Evolutionary conservation across 768 basidiomycete species (phyloP).

Genomic region (Mycena venus): DNA sequence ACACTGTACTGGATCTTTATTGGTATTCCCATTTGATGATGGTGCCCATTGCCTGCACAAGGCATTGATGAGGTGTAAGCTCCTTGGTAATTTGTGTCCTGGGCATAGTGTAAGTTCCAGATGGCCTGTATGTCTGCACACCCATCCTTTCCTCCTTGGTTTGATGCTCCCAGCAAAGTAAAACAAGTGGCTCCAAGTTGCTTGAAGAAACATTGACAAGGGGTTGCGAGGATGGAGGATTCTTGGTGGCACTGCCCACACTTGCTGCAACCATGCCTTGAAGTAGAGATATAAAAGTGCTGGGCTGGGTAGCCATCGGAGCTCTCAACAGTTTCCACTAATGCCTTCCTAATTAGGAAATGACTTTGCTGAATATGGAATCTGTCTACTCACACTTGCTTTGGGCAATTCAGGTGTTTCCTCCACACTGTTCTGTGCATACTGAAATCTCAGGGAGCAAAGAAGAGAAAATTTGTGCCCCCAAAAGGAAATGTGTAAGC

Average conservation of each 20-base stretch:
- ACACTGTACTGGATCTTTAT: neutral
- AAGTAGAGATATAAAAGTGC: neutral
- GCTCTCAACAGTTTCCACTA: too few species aligned
- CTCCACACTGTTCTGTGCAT: too few species aligned
- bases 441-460: too few species aligned
- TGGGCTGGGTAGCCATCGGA: neutral
- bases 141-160: slow-evolving; percentile 2
- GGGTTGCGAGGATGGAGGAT: neutral
- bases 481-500: too few species aligned
- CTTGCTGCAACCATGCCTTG: slow-evolving; percentile 2
- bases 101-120: neutral
- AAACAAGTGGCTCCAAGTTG: neutral
- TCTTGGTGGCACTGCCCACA: neutral
- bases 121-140: neutral
- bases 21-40: neutral
- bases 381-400: too few species aligned
- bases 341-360: too few species aligned
- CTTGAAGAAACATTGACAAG: neutral
- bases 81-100: neutral
- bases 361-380: too few species aligned
- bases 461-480: too few species aligned
- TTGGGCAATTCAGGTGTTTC: too few species aligned
- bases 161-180: neutral
- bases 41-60: too few species aligned
- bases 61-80: neutral